These are phyloP conservation scores for Myxozyma geophila DNA, from an alignment of 805 yeast genomes.

Conservation along the genomic window DNA sequence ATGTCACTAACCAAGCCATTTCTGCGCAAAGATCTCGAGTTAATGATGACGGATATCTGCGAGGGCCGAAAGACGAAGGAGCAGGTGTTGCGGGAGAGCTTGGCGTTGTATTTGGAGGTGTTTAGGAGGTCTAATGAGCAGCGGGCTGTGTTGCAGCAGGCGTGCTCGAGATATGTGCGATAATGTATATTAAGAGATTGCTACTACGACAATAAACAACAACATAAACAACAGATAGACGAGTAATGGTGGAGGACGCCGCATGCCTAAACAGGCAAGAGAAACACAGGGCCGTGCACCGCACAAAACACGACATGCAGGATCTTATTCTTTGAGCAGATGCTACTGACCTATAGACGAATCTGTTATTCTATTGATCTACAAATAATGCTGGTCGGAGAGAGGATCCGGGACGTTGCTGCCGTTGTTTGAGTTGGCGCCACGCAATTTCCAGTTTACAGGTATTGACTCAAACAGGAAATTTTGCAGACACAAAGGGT, in stretches of 20 bases:
- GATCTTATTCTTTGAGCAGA: no score
- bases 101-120: slow-evolving; percentile 64
- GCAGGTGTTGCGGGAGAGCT: slow-evolving; percentile 59
- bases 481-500: no score
- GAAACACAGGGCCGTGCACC: no score
- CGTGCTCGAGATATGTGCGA: slow-evolving; percentile 12
- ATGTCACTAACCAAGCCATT: slow-evolving; percentile 86
- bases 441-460: no score
- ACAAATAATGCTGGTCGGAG: no score
- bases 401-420: no score
- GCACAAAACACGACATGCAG: no score
- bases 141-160: slow-evolving; percentile 44
- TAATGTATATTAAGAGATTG: background rate
- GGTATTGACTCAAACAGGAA: no score
- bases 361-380: no score
- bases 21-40: slow-evolving; percentile 76
- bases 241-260: background rate
- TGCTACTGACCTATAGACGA: no score
- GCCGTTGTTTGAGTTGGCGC: no score
- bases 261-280: no score
- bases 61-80: slow-evolving; percentile 60
- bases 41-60: slow-evolving; percentile 66
- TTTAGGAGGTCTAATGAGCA: slow-evolving; percentile 55
- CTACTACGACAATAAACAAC: background rate
- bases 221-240: background rate